These are phyloP conservation scores for Sporothrix schenckii DNA, from an alignment of 2,329 filamentous ascomycete species.

Conservation along the genomic window DNA sequence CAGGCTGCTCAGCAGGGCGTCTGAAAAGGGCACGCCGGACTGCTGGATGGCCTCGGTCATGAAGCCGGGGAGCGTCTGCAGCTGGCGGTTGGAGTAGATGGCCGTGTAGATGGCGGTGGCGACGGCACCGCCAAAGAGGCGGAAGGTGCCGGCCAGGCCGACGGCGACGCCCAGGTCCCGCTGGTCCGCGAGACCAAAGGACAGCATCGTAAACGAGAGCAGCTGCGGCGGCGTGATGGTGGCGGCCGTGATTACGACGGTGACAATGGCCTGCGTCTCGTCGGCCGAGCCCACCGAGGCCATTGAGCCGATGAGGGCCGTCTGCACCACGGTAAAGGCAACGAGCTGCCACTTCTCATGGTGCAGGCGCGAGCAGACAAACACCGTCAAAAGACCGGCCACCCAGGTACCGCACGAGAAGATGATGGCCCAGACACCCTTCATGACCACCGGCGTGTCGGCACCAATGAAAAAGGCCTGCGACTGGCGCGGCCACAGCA, in stretches of 20 bases:
- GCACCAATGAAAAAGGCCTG: constrained; percentile 50
- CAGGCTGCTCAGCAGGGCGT: constrained; percentile 35
- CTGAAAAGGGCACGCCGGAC: constrained; percentile 37
- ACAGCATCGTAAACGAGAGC: constrained; percentile 44
- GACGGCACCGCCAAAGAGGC: constrained; percentile 45
- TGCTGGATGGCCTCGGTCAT: constrained; percentile 35
- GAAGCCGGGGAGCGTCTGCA: constrained; percentile 36
- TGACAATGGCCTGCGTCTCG: constrained; percentile 44
- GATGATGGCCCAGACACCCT: constrained; percentile 40
- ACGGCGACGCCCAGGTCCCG: constrained; percentile 45
- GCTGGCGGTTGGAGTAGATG: constrained; percentile 43
- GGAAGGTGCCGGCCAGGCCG: constrained; percentile 45
- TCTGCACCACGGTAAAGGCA: constrained; percentile 42
- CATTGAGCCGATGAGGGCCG: constrained; percentile 45
- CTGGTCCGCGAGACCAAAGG: constrained; percentile 44
- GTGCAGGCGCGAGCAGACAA: constrained; percentile 42
- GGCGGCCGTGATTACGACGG: constrained; percentile 41
- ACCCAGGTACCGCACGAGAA: constrained; percentile 42
- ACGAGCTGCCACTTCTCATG: constrained; percentile 47
- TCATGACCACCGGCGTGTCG: constrained; percentile 35
- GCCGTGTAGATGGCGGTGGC: constrained; percentile 47
- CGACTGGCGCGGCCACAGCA: constrained; percentile 42
- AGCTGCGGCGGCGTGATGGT: constrained; percentile 43
- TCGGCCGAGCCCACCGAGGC: constrained; percentile 42
- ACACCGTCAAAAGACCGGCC: constrained; percentile 40